Base-by-base conservation (phyloP, 805 yeast genomes). In the Metschnikowia koreensis region DNA sequence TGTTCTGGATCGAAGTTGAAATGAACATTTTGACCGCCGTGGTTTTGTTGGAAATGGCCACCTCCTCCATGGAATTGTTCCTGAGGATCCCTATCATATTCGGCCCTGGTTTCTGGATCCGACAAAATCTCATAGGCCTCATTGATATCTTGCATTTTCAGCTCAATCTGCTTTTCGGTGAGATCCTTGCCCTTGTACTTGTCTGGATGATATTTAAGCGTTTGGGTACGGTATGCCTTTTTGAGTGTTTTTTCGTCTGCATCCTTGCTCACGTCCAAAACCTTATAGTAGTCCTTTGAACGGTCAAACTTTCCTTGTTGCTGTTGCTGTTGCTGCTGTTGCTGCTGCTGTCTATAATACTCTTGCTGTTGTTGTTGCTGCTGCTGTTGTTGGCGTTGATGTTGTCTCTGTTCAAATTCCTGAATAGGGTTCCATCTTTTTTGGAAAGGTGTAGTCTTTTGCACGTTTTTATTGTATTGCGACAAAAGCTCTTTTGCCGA, bases 191-290 rank as follows among this genome's bases (percentile, higher is more conserved):
- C 75, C 61, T 83, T 83, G 64, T 88, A 85, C 66, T 93, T 94
- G 69, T 93, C 99, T 0, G 99, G 99, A 65, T 93, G 99, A 66
- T 80, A 89, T 63, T 83, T 83, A 62, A 86, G 85, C 36, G 94
- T 86, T 62, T 85, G 80, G 7, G 83, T 76, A 52, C 97, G 76
- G 69, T 91, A 87, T 0, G 96, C 96, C 66, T 82, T 86, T 61
- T 86, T 89, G 55, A 93, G 85, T 7, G 87, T 86, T 52, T 79
- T 77, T 1, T 82, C 84, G 51, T 81, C 83, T 0, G 97, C 96
- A 55, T 80, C 80, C 51, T 76, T 73, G 0, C 83, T 58, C 6
- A 93, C 78, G 12, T 84, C 96, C 15, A 93, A 70, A 3, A 87
- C 76, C 62, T 89, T 88, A 68, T 93, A 93, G 63, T 88, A 89